phyloP scores from a whole-genome alignment of 2,329 filamentous ascomycete species.

The Aspergillus viridinutans region DNA sequence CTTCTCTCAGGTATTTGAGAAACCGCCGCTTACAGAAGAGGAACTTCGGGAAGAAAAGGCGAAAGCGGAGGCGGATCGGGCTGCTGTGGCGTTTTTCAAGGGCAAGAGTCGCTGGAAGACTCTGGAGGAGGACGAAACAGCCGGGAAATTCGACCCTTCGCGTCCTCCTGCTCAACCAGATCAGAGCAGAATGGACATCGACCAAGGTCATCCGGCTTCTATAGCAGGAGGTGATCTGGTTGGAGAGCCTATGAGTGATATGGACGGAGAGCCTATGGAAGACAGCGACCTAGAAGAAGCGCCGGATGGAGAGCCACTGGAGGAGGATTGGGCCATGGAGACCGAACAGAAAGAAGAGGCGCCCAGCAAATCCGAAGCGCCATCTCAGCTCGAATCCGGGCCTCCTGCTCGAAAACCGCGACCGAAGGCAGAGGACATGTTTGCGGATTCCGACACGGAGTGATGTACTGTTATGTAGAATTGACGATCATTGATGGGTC shows the following conservation, averaged over 20 bases:
- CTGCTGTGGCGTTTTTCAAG: constrained; percentile 33
- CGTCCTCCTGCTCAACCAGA: constrained; percentile 19
- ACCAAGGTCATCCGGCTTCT: constrained; percentile 24
- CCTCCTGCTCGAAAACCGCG: constrained; percentile 51
- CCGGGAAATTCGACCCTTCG: constrained; percentile 27
- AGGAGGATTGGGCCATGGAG: constrained; percentile 39
- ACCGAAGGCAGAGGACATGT: constrained; percentile 80
- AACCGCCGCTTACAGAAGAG: constrained; percentile 56
- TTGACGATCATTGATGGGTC: neutral
- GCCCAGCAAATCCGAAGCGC: constrained; percentile 15
- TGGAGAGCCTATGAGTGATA: constrained; percentile 39
- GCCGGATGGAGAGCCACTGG: constrained; percentile 46
- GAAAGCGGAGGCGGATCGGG: constrained; percentile 40
- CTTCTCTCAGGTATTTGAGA: constrained; percentile 67
- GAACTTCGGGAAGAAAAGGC: constrained; percentile 43
- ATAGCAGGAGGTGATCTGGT: constrained; percentile 43
- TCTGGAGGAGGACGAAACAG: constrained; percentile 39
- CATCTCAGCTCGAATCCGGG: constrained; percentile 23
- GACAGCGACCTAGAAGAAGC: constrained; percentile 51
- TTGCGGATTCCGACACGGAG: constrained; percentile 68
- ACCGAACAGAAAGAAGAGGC: constrained; percentile 19
- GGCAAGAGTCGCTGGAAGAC: constrained; percentile 45
- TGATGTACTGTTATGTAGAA: constrained; percentile 14
- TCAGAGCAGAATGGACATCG: constrained; percentile 31
- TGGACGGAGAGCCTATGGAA: constrained; percentile 45